Evolutionary conservation across 345 rosid species (phyloP).

Genomic region (Moricandia moricandioides): DNA sequence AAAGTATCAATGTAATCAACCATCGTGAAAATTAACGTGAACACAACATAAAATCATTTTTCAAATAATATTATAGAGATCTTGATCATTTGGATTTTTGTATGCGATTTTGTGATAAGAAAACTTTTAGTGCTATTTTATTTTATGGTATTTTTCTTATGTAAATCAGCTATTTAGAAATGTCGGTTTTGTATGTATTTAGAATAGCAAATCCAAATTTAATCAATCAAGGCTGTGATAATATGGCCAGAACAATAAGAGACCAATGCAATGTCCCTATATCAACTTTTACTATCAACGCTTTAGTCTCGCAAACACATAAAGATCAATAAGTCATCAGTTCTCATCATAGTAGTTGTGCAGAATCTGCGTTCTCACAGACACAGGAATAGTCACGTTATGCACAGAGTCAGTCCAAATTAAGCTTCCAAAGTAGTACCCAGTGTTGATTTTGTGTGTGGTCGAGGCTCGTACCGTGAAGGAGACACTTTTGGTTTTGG

Average conservation of each 20-base stretch:
- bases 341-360: constrained; percentile 34
- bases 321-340: background rate
- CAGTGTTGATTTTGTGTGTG: constrained; percentile 39
- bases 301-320: background rate
- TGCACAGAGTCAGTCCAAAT: constrained; percentile 38
- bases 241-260: background rate
- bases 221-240: too few relatives aligned
- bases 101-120: too few relatives aligned
- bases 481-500: constrained; percentile 24
- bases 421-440: constrained; percentile 47
- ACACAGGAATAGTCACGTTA: constrained; percentile 44
- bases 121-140: too few relatives aligned
- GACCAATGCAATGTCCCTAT: background rate
- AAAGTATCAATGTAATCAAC: too few relatives aligned
- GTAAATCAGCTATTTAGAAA: too few relatives aligned
- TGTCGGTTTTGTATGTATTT: too few relatives aligned
- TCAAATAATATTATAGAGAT: too few relatives aligned
- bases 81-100: too few relatives aligned
- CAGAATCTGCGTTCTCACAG: constrained; percentile 41
- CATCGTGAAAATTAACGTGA: too few relatives aligned
- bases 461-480: constrained; percentile 33
- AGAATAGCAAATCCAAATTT: too few relatives aligned
- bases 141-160: too few relatives aligned
- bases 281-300: background rate
- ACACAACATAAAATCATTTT: too few relatives aligned